Evolutionary conservation across 257 asterid species (phyloP), one percentile per base, ranked within the genome.

Genomic region (Solanum appendiculatum): DNA sequence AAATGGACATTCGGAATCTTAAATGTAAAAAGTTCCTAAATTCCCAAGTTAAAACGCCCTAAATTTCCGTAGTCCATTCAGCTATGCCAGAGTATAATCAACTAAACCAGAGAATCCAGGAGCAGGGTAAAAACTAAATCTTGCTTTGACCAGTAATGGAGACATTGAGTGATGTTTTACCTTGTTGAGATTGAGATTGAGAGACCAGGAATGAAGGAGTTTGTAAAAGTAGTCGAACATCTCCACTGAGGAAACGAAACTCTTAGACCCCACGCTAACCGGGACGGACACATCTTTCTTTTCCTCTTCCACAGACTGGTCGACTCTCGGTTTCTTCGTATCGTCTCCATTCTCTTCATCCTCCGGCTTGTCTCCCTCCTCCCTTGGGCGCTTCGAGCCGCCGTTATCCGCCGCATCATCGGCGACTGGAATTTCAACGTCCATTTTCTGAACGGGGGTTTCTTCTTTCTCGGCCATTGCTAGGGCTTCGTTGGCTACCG

Each of bases 191-290:
- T 89, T 84, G 85, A 95, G 31, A 84, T 96, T 92, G 27, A 94
- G 86, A 25, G 94, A 73, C 99, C 99, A 96, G 56, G 83, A 46
- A 83, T 91, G 98, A 66, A 95, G 95, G 82, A 96, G 91, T 90
- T 94, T 94, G 89, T 75, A 87, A 88, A 94, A 95, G 88, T 96
- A 96, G 87, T 96, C 98, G 86, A 91, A 96, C 91, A 95, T 91
- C 87, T 90, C 96, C 14, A 93, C 92, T 1, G 98, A 90, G 31
- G 97, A 90, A 8, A 69, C 92, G 84, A 96, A 96, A n/a, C 88
- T 89, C 91, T 93, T 96, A n/a, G 96, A 94, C 7, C 99, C 98
- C 44, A 94, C 25, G 2, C 44, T 75, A 72, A 90, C 91, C 82
- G 85, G 88, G 58, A 36, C 89, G 16, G 91, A 75, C 74, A 86